Base-by-base conservation (phyloP, 768 basidiomycete species). In the Pulveroboletus ravenelii region DNA sequence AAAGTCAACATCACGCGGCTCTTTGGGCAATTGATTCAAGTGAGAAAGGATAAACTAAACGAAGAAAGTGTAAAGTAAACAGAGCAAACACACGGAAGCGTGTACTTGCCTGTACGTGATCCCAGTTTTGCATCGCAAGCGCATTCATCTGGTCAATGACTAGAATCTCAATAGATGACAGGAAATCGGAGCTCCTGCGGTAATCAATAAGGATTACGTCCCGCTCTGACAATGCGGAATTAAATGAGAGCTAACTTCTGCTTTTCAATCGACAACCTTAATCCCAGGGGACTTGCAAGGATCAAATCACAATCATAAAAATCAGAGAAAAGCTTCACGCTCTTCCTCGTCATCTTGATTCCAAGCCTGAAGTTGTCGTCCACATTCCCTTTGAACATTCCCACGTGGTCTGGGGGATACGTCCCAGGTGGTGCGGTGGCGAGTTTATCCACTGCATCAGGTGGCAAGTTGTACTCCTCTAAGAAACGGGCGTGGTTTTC, bases 101-200 rank as follows among this genome's bases (percentile, higher is more conserved):
- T 5, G 13, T 15, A 61, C 75, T 32, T 63, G 91, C 94, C 77
- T 96, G 90, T 17, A 94, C 78, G 62, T 98, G 96, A 35, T 97
- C 93, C 96, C 96, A 99, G 61, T 99, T 99, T 72, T 98, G 96
- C 96, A 98, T 98, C 4, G 82, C 79, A 59, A 98, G 78, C 3
- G 87, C 87, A 66, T 98, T 93, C 74, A 91, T 75, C 62, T 96
- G 93, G 66, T 98, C 96, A 14, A 91, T 76, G n/a, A 98, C 71
- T 18, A 93, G 70, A 6, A 98, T 70, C 63, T 99, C 96, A 48
- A 99, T 88, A 3, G 93, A 95, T 10, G 90, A 90, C 45, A 99
- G 74, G 65, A 95, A 93, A 69, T 99, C 96, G 10, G 82, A 84
- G 58, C 78, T 89, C 63, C 91, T 92, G 48, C 12, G 23, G 41